Conservation (phyloP, 2,329 filamentous ascomycete genomes). For the Aspergillus fructus region DNA sequence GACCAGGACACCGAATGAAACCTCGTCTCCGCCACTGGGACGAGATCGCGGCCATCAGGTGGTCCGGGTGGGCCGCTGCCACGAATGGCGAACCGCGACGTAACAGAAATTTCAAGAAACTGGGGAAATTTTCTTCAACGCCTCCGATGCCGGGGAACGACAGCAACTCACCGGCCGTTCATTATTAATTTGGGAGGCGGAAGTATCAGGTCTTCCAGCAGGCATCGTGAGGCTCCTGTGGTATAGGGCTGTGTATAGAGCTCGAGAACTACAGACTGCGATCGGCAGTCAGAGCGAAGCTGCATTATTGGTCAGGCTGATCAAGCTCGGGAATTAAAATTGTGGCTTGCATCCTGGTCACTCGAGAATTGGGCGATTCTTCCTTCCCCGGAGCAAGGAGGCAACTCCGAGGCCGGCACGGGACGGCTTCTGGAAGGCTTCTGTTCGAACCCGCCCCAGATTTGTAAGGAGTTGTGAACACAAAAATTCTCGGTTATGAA, state of each 20-base stretch:
- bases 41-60: constrained; percentile 9
- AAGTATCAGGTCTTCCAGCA: background rate
- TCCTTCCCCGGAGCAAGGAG: background rate
- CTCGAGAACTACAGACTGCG: background rate
- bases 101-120: constrained; percentile 23
- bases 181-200: constrained; percentile 1
- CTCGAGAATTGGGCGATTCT: background rate
- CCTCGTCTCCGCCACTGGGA: constrained; percentile 14
- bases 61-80: constrained; percentile 16
- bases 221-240: background rate
- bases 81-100: constrained; percentile 21
- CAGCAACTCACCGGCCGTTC: background rate
- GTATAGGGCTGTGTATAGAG: background rate
- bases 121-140: constrained; percentile 16
- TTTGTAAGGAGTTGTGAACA: background rate
- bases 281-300: background rate
- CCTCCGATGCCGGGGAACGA: constrained; percentile 9
- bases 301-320: background rate
- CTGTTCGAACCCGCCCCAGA: background rate
- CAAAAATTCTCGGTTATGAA: background rate
- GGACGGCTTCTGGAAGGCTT: background rate
- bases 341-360: constrained; percentile 2
- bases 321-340: constrained; percentile 3
- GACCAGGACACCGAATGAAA: background rate
- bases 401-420: background rate